Evolutionary conservation across 352 stramenopile genomes (phyloP).

Genomic region (Globisporangium heterothallicum): DNA sequence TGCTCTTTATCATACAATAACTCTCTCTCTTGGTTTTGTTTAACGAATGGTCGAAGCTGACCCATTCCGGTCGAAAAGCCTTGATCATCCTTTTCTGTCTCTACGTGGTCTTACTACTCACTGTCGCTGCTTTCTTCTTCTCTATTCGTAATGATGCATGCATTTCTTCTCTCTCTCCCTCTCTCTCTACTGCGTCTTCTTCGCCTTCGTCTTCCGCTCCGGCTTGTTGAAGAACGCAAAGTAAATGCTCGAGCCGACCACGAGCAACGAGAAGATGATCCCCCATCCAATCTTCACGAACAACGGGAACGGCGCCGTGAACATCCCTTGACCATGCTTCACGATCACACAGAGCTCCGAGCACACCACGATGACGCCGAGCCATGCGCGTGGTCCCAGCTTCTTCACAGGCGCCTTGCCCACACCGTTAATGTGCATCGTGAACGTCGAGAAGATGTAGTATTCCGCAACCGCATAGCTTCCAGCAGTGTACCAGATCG

Average conservation of each 20-base stretch:
- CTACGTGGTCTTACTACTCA: background rate
- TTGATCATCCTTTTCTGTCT: too few species aligned
- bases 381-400: conserved; percentile 74
- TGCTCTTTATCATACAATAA: too few species aligned
- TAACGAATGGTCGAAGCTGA: too few species aligned
- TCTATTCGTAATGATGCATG: background rate
- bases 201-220: conserved; percentile 16
- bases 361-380: conserved; percentile 72
- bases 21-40: too few species aligned
- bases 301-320: conserved; percentile 80
- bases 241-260: conserved; percentile 81
- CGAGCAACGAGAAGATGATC: conserved; percentile 62
- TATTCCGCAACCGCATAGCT: conserved; percentile 87
- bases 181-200: conserved; percentile 6
- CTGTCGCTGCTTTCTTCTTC: background rate
- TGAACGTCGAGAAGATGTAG: conserved; percentile 88
- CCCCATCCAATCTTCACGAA: conserved; percentile 80
- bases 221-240: conserved; percentile 73
- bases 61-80: too few species aligned
- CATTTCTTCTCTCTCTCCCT: background rate
- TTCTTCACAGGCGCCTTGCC: conserved; percentile 70
- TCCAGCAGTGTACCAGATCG: conserved; percentile 81
- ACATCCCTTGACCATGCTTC: conserved; percentile 84
- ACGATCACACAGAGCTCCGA: conserved; percentile 76
- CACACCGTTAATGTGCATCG: conserved; percentile 48